Base-by-base conservation (phyloP, 176 grass and related monocot genomes). In the Musa troglodytarum region DNA sequence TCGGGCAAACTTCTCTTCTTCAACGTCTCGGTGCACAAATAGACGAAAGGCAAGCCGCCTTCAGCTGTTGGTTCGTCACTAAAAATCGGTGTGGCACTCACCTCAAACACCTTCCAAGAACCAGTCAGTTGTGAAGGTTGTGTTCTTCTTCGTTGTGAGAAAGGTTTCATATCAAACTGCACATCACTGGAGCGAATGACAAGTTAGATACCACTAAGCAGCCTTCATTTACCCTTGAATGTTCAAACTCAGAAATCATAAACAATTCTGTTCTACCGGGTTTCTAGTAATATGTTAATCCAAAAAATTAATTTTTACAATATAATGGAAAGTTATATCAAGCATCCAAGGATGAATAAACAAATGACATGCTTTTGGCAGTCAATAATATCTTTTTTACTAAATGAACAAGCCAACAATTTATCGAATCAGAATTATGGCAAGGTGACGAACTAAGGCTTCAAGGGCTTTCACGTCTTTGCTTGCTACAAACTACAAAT, bases 81-180 rank as follows among this genome's bases (percentile, higher is more conserved):
- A 67, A 94, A 99, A 78, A 99, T 85, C 63, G 95, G 95, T 76
- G 85, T 94, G 51, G 95, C 90, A 74, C 90, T 89, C 50, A 99
- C 78, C 83, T 99, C 95, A 53, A 91, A 99, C 56, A 99, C 88
- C 81, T 99, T 99, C 95, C 95, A 99, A 52, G 86, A 89, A 21
- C 95, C 90, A 51, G 71, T 86, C 54, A 99, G 84, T 76, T 99
- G 88, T 72, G 86, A 98, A 79, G 90, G 84, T 74, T 85, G 77
- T 52, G 82, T 87, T 50, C 88, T 84, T 70, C 78, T 92, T 85
- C 95, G 91, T 82, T 94, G 86, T 54, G 95, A 99, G 70, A 99
- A 77, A 17, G 78, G 84, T 81, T 86, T 86, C 49, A 93, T 21
- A 15, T 93, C 83, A 73, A 89, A 84, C 71, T 76, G 73, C 13